A percentile compares a stretch with the other conserved stretches of the same genome.
Conservation (phyloP, 345 rosid genomes). For the Moricandia moricandioides region DNA sequence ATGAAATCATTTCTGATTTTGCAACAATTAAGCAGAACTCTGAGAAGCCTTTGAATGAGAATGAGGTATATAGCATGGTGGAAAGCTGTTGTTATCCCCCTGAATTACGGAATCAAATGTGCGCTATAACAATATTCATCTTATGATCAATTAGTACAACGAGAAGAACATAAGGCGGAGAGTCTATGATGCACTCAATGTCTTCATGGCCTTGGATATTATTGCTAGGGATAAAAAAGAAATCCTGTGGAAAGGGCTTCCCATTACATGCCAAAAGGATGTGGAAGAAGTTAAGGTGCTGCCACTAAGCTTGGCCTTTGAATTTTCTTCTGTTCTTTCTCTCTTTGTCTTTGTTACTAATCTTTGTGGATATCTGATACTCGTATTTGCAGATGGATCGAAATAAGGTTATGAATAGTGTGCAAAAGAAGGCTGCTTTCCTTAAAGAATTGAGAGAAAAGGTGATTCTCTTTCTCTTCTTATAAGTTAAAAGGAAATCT, state of each 20-base stretch:
- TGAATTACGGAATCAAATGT: neutral
- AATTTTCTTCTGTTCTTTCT: neutral
- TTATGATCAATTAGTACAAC: conserved; percentile 32
- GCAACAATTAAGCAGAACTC: conserved; percentile 29
- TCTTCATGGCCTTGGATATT: conserved; percentile 48
- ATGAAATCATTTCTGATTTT: conserved; percentile 44
- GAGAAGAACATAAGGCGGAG: conserved; percentile 47
- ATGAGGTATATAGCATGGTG: conserved; percentile 35
- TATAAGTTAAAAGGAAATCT: neutral
- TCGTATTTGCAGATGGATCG: conserved; percentile 28
- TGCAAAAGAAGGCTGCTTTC: conserved; percentile 42
- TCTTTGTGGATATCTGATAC: neutral
- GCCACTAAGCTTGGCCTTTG: neutral
- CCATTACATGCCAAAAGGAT: conserved; percentile 32
- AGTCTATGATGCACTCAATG: conserved; percentile 47
- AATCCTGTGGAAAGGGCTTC: conserved; percentile 49
- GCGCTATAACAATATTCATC: neutral
- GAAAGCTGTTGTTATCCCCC: neutral
- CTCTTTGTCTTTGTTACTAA: neutral
- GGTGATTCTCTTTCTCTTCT: conserved; percentile 23
- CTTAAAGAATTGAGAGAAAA: conserved; percentile 49
- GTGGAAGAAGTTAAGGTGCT: conserved; percentile 43
- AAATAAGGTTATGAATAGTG: conserved; percentile 27
- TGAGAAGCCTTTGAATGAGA: conserved; percentile 37
- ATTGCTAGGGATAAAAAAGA: conserved; percentile 45